These are phyloP conservation scores for Saccharum spontaneum DNA, from an alignment of 176 grass and related monocot genomes.

Conservation along the genomic window DNA sequence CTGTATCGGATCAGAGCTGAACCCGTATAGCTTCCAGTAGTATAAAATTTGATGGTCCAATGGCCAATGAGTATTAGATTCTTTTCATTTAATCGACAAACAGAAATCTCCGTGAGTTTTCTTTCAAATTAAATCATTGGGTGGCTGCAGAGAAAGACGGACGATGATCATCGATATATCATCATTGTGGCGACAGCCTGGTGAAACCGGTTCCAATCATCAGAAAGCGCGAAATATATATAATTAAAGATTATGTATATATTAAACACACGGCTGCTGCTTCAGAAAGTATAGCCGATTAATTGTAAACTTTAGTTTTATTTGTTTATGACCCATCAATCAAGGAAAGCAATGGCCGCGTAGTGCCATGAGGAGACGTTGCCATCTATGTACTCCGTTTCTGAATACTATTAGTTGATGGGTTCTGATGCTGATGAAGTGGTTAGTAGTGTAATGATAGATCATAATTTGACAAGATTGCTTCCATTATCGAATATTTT, in stretches of 20 bases:
- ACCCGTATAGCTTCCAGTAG: not conserved
- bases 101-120: not conserved
- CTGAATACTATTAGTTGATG: not conserved
- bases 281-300: not conserved
- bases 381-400: not conserved
- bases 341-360: not conserved
- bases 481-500: not conserved
- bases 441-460: conserved; percentile 20
- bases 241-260: not conserved
- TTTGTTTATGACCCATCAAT: conserved; percentile 19
- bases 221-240: not conserved
- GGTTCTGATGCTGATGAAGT: not conserved
- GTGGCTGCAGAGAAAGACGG: not conserved
- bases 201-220: conserved; percentile 42
- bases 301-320: not conserved
- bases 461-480: conserved; percentile 28
- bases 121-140: conserved; percentile 15
- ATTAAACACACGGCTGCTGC: not conserved
- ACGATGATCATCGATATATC: not conserved
- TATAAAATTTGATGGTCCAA: not conserved
- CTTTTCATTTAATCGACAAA: not conserved
- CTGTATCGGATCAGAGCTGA: not conserved
- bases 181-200: conserved; percentile 36
- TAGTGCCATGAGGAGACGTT: not conserved
- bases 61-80: conserved; percentile 1